Evolutionary conservation across 2,329 filamentous ascomycete genomes (phyloP), one percentile per base, ranked within the genome.

Genomic region (Daldinia sp.): DNA sequence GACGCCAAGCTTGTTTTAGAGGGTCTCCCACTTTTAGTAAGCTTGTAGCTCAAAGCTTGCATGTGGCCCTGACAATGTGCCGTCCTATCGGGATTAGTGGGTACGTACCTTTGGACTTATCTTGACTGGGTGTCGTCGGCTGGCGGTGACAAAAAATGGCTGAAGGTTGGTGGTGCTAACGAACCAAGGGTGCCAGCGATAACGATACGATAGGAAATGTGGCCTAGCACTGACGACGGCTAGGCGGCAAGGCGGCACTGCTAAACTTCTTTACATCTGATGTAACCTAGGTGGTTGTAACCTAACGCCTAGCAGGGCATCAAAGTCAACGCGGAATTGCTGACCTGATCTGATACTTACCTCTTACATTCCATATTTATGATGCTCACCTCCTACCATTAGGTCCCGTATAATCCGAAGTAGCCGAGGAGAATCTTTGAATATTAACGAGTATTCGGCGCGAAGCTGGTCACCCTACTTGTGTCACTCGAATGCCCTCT

Each of bases 1-100:
- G 60, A 70, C 61, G 58, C 62, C 65, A 64, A 66, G 63, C 49
- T 32, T 30, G 63, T 51, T 32, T 30, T 10, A 23, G 53, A 43
- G 23, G 51, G 35, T 56, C 37, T 11, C 15, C 8, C 17, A 48
- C 29, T 32, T 52, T 57, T 57, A 51, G 35, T 30, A 47, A 34
- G 37, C 21, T 23, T 27, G 27, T 50, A 25, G 43, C 41, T 50
- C 25, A 43, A 19, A 17, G 39, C 11, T 23, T 43, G 10, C 7
- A 17, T 4, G 3, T 39, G 19, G 35, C 34, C n/a, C 17, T 58
- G 48, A 32, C 47, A 21, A 54, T 37, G 41, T 48, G 21, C 54
- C 49, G 50, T 61, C 5, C 53, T 41, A 47, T 61, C 34, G 63
- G 63, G 25, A 58, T 35, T n/a, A n/a, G n/a, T n/a, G 55, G 61